Base-by-base conservation (phyloP, 257 asterid species). In the Nyctanthes arbortristis region DNA sequence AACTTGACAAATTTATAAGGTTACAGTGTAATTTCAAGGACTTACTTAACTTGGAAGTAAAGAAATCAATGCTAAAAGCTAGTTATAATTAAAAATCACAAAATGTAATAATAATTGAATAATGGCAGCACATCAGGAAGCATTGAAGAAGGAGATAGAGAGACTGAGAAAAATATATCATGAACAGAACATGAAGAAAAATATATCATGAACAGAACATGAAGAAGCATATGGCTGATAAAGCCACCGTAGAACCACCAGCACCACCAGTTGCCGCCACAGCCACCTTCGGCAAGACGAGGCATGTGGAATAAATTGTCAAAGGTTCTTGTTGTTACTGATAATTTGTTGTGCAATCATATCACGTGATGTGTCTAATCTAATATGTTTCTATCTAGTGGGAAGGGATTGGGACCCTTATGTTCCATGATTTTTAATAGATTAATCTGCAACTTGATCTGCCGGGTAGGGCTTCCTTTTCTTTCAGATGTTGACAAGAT, bases 111-210 rank as follows among this genome's bases (percentile, higher is more conserved):
- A 61, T 39, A 33, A 58, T 7, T 35, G 28, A 28, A 11, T 3
- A 30, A 55, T 40, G 32, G 16, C 77, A 92, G 98, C 98, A 18
- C 98, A 91, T 77, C 97, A 92, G 80, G 97, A 89, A 69, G 96
- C 98, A 55, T 29, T 92, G 80, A 92, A 80, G 80, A 88, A 82
- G 76, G 98, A 92, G 85, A 88, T 89, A 28, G 98, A 89, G 77
- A 80, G 96, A 69, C 75, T 92, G 43, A 80, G 97, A 66, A 84
- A 76, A 37, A 63, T 89, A 25, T 92, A 86, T 79, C 86, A 86
- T 65, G 84, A 92, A 7, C 98, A 92, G 52, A 88, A 74, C 70
- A 77, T 85, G 83, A 76, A 78, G 86, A 84, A 80, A 71, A 37
- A 63, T 89, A 25, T 92, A 86, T 79, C 86, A 86, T 65, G 84